phyloP scores from a whole-genome alignment of 75 land plant species.

The Larix kaempferi region DNA sequence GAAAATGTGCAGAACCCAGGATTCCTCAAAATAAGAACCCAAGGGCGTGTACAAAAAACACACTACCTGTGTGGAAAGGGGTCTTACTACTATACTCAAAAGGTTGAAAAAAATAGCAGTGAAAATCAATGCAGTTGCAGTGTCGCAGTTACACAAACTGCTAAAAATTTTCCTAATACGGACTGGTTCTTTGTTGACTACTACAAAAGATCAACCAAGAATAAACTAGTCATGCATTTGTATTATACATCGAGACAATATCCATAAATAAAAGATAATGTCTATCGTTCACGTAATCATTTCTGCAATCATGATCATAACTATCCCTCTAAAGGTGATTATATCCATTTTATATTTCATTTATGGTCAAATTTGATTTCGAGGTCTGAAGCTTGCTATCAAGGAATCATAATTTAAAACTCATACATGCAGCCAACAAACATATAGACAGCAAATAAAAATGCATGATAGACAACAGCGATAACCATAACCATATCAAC shows the following conservation, averaged over 20 bases:
- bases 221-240: not conserved
- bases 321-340: not conserved
- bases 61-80: not conserved
- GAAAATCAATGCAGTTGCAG: not conserved
- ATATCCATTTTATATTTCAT: not conserved
- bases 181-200: not conserved
- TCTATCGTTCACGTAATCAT: not conserved
- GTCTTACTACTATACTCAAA: not conserved
- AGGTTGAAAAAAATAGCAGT: not conserved
- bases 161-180: not conserved
- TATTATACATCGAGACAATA: not conserved
- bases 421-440: not conserved
- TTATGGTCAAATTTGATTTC: not conserved
- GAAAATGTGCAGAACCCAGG: not conserved
- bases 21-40: not conserved
- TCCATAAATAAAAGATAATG: not conserved
- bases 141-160: no score
- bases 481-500: no score
- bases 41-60: not conserved
- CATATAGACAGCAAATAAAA: not conserved
- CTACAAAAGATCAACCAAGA: not conserved
- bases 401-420: not conserved
- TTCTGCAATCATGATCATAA: not conserved
- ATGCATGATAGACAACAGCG: no score
- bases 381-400: not conserved